These are phyloP conservation scores for Wickerhamomyces sp. DNA, from an alignment of 1,139 yeast genomes.

Conservation along the genomic window DNA sequence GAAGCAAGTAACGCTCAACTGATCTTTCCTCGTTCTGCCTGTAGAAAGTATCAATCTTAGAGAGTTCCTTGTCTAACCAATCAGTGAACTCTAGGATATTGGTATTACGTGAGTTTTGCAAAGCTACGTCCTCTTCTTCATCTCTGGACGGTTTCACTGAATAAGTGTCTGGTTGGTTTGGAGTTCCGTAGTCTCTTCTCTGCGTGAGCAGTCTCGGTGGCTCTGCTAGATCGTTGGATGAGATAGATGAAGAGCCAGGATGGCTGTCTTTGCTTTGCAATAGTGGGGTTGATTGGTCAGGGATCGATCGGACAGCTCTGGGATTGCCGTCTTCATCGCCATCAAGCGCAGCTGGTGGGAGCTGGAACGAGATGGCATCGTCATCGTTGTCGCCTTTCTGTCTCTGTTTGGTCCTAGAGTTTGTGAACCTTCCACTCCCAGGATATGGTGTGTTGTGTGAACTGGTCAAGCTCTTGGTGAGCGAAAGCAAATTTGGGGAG, in stretches of 20 bases:
- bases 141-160: conserved; percentile 16
- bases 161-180: conserved; percentile 10
- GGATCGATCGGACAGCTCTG: not conserved
- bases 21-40: conserved; percentile 55
- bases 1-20: conserved; percentile 50
- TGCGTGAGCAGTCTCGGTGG: conserved; percentile 5
- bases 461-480: conserved; percentile 8
- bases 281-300: conserved; percentile 1
- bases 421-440: conserved; percentile 4
- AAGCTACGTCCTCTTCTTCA: conserved; percentile 6
- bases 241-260: conserved; percentile 15
- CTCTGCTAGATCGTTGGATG: conserved; percentile 1
- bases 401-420: conserved; percentile 9
- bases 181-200: not conserved
- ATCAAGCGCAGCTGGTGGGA: conserved; percentile 25
- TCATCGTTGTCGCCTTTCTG: not conserved
- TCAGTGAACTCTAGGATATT: conserved; percentile 42
- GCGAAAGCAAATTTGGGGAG: conserved; percentile 10
- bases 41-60: conserved; percentile 58
- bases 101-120: conserved; percentile 18
- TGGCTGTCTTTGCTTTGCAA: conserved; percentile 24
- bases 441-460: conserved; percentile 5
- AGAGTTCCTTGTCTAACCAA: conserved; percentile 60
- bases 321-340: conserved; percentile 13
- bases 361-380: conserved; percentile 11